A percentile compares a stretch with the other conserved stretches of the same genome.
phyloP scores from a whole-genome alignment of 176 grass and related monocot species.

The Triticum turgidum region DNA sequence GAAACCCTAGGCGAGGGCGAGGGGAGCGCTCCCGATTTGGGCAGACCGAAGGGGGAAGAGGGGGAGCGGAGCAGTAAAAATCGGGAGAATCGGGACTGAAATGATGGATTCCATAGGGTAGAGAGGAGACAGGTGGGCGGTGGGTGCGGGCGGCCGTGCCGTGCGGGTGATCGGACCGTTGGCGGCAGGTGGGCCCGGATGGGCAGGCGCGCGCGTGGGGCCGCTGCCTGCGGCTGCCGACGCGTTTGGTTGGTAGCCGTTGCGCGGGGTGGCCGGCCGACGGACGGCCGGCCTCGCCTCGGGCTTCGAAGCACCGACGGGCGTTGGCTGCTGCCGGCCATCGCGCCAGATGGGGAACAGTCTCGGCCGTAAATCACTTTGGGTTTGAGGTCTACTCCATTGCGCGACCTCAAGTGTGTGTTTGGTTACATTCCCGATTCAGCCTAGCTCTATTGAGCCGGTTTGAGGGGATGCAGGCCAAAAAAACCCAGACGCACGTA shows the following conservation, averaged over 20 bases:
- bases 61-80: background rate
- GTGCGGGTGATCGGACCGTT: conserved; percentile 20
- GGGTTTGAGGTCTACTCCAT: no score
- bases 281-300: no score
- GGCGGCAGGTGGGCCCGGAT: background rate
- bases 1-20: conserved; percentile 21
- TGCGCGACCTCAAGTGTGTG: no score
- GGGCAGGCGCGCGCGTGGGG: background rate
- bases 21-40: background rate
- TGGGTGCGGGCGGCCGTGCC: background rate
- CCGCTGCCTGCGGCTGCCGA: background rate
- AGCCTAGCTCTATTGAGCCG: no score
- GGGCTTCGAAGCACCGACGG: no score
- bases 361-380: no score
- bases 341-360: no score
- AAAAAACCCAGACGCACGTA: no score
- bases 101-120: background rate
- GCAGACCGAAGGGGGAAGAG: background rate
- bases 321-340: background rate
- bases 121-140: background rate
- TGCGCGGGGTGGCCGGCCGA: background rate
- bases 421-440: no score
- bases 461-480: no score
- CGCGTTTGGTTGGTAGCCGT: conserved; percentile 29
- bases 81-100: background rate